Base-by-base conservation (phyloP, 2,329 filamentous ascomycete species). In the Talaromyces rugulosus region DNA sequence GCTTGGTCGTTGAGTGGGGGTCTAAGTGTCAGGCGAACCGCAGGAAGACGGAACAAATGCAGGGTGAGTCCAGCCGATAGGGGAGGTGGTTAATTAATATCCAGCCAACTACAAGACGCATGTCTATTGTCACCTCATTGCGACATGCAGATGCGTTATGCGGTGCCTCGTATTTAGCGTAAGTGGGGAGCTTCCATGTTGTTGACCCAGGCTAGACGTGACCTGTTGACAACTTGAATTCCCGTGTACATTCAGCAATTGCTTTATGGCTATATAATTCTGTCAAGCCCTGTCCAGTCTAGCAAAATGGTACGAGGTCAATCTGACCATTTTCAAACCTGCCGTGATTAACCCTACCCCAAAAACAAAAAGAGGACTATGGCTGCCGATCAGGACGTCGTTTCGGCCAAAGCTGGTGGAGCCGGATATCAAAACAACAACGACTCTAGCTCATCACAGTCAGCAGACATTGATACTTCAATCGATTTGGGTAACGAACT, bases 401-500 rank as follows among this genome's bases (percentile, higher is more conserved):
- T 7, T 23, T 47, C n/a, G 9, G 42, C 4, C 2, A 23, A 47
- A n/a, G 2, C 7, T 9, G 42, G 23, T 23, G 42, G 42, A 18
- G 7, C 42, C 23, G 16, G 2, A 12, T 47, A 47, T 11, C 42
- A 47, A 47, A 47, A 28, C 31, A 27, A 7, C 34, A 18, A 54
- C 23, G 36, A 34, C 9, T 27, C 34, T 14, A 33, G 23, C 18
- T 53, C 50, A 1, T 50, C 44, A 52, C n/a, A 23, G n/a, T 47
- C 42, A 23, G 42, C n/a, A 7, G 18, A 23, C 7, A n/a, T 23
- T 47, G 23, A 50, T 28, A 9, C n/a, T 28, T 44, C 58, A 4
- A 60, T 60, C 11, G 58, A 60, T 28, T 50, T 60, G 36, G 27
- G 40, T 1, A 34, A 50, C 12, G 58, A 60, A 30, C 51, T 60